phyloP scores from a whole-genome alignment of 345 rosid species.

The Cardamine chenopodiifolia region DNA sequence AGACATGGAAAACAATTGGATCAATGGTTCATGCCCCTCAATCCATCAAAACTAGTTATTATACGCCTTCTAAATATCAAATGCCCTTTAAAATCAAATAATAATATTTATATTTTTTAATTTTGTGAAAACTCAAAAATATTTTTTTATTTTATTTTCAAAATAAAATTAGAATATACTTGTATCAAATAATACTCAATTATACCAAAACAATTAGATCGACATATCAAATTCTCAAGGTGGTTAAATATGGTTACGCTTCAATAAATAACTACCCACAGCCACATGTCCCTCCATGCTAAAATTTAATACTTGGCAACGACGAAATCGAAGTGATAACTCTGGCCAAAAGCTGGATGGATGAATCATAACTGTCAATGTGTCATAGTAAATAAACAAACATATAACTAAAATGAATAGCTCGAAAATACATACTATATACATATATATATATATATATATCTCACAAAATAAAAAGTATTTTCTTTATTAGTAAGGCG shows the following conservation, averaged over 20 bases:
- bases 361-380: slow-evolving; percentile 8
- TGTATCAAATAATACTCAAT: too few species aligned
- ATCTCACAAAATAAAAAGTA: background rate
- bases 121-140: too few species aligned
- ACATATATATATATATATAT: too few species aligned
- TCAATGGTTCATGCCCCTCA: too few species aligned
- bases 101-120: too few species aligned
- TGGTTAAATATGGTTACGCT: background rate
- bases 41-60: too few species aligned
- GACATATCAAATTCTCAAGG: background rate
- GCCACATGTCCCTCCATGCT: slow-evolving; percentile 27
- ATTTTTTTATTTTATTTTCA: too few species aligned
- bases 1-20: slow-evolving; percentile 1
- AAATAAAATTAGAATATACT: too few species aligned
- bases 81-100: too few species aligned
- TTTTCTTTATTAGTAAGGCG: background rate
- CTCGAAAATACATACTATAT: background rate
- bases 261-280: background rate
- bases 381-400: slow-evolving; percentile 7
- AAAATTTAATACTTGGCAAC: slow-evolving; percentile 31
- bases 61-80: too few species aligned
- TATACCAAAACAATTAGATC: slow-evolving; percentile 6
- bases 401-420: background rate
- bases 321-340: background rate
- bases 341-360: slow-evolving; percentile 15